Evolutionary conservation across 768 basidiomycete genomes (phyloP), one percentile per base, ranked within the genome.

Genomic region (Amyloporia xantha): DNA sequence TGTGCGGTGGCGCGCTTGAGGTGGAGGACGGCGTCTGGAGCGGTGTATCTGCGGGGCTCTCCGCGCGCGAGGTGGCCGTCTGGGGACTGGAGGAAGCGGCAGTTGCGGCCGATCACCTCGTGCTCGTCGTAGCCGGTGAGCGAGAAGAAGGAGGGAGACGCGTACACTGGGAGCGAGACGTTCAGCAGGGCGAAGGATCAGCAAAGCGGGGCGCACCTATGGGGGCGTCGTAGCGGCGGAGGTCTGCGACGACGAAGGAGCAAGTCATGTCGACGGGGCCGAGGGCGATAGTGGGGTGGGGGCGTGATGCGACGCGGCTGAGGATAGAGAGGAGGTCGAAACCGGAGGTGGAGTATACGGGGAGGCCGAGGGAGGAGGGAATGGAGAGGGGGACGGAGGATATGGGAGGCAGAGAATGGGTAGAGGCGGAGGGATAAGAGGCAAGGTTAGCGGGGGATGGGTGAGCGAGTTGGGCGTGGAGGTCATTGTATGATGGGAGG

Each of bases 191-290:
- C n/a, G n/a, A n/a, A n/a, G n/a, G n/a, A n/a, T n/a, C n/a, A n/a
- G n/a, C n/a, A n/a, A n/a, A n/a, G n/a, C n/a, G n/a, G n/a, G n/a
- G n/a, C n/a, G n/a, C n/a, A 54, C 55, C 55, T 62, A 98, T 86
- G 12, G 95, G 91, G 26, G 71, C 70, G 63, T 99, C 96, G 54
- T 79, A 78, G 48, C 86, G 71, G 4, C 86, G 78, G 20, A 84
- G 77, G 62, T 99, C 96, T 38, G 83, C 84, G 35, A 99, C 87
- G 58, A 89, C 77, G 66, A 98, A 99, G n/a, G 85, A 80, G 62
- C 91, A 94, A 5, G 86, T 85, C 51, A 92, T 71, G 66, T 99
- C 95, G 24, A 98, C 89, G 0, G 95, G 91, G 13, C 96, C 95
- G 15, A 98, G 77, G 9, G 73, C 67, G 37, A 97, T 76, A 50